Base-by-base conservation (phyloP, 2,329 filamentous ascomycete species). In the Penicillium sp. region DNA sequence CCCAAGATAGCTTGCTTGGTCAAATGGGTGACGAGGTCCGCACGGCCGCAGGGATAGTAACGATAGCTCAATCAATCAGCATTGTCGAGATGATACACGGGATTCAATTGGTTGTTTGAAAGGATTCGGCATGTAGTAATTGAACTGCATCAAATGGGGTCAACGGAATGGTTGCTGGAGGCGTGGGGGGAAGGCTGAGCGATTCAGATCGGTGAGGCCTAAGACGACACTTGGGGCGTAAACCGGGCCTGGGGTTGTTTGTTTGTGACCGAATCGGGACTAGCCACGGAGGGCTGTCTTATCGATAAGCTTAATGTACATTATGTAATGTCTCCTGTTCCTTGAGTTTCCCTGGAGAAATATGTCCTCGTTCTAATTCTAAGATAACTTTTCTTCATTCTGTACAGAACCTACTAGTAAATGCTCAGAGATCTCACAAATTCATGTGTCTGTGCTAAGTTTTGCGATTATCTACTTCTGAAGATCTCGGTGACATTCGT, bases 251-350 rank as follows among this genome's bases (percentile, higher is more conserved):
- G 57, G 64, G 58, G 67, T 66, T 69, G 72, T 74, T 75, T 74
- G 74, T 71, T 59, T 68, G 62, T 63, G 57, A 23, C 70, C 63
- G 40, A 19, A 70, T 73, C 49, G 34, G 72, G 73, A 53, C 63
- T 74, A 74, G 73, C 58, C 65, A 27, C 18, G 45, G 57, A 42
- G 47, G 39, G 18, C 9, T 29, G 32, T 13, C 61, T 71, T 75
- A 75, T 75, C 72, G 72, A 74, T 74, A 75, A 74, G 71, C 70
- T 73, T 73, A 72, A 69, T 67, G 58, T 47, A 50, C 51, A 38
- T 61, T 60, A 57, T 52, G 51, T 58, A 44, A 58, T 51, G 18
- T 26, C 7, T 16, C 34, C 9, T 30, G 23, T 23, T 19, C 16
- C 16, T 34, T 34, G 16, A 47, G 14, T 47, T 32, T 45, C 10